A percentile compares a stretch with the other conserved stretches of the same genome.
These are phyloP conservation scores for Amoebophrya sp. DNA, from an alignment of 169 alveolate species.

Conservation along the genomic window DNA sequence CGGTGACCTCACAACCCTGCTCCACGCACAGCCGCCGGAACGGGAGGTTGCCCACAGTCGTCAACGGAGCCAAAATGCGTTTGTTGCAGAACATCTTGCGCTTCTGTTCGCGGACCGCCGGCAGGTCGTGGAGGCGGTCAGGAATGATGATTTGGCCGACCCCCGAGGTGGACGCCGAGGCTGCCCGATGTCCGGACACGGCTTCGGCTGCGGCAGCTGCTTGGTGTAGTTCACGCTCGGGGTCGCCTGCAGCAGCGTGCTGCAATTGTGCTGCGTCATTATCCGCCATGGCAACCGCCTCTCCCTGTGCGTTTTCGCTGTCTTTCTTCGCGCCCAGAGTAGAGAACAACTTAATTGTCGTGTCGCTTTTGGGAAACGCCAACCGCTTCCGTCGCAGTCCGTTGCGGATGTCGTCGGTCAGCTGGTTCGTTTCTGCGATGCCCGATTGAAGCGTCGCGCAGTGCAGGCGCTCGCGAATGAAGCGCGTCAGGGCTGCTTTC, in stretches of 20 bases:
- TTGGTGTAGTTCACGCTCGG: no score
- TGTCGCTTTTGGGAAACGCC: not conserved
- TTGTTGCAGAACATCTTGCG: not conserved
- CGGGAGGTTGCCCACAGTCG: slow-evolving; percentile 53
- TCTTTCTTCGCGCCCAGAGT: not conserved
- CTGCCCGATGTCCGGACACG: no score
- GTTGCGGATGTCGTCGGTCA: not conserved
- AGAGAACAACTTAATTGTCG: not conserved
- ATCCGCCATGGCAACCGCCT: no score
- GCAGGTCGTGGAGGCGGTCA: not conserved
- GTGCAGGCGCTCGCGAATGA: not conserved
- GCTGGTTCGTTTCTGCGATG: not conserved
- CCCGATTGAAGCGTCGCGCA: not conserved
- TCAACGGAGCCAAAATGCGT: slow-evolving; percentile 41
- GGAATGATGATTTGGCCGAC: no score
- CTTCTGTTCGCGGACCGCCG: not conserved
- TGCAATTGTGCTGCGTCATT: no score
- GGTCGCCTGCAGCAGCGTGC: no score
- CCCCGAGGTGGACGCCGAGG: no score
- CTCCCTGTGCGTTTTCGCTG: no score
- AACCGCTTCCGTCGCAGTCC: not conserved
- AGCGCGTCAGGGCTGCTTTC: not conserved
- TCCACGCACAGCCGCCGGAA: slow-evolving; percentile 44
- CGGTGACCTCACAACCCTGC: slow-evolving; percentile 36
- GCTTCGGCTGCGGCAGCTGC: no score